Base-by-base conservation (phyloP, 202 grass and related monocot genomes). In the Schoenoplectus tabernaemontani region DNA sequence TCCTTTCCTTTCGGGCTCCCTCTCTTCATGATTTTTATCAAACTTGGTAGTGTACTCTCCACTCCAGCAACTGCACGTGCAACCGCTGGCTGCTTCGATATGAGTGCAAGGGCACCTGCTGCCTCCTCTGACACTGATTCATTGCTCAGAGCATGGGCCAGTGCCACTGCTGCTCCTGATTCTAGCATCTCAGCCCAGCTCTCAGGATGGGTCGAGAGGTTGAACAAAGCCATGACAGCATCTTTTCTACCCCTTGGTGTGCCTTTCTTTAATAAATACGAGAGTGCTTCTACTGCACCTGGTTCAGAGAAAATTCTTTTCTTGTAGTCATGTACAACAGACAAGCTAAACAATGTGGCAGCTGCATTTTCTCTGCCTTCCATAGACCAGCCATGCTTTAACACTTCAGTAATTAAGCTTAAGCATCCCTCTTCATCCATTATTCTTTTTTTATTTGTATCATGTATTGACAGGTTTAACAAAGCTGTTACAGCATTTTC, bases 221-320 rank as follows among this genome's bases (percentile, higher is more conserved):
- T 97, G 86, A 97, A 97, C 32, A 97, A 77, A 2, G 93, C 93
- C 93, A 97, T 97, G 38, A 97, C 93, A 26, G 93, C 93, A 74
- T 97, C 93, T 77, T 97, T 97, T 86, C 83, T 91, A 23, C 93
- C 93, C 78, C 93, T 97, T 7, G 85, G 6, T 2, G 89, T 93
- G 28, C 91, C 94, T 37, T 89, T 88, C 44, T 73, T 97, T 73
- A 97, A 82, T 86, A 97, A 82, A 74, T 26, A 39, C 11, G 91
- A 85, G 47, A 97, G 77, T 76, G 89, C 85, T 79, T 90, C 84
- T 22, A 97, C 86, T 2, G 84, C 94, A 50, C 86, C 87, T n/a
- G 88, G 78, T 62, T 97, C 87, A 60, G 83, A 84, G 24, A 92
- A 83, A 47, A 97, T 97, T 86, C 62, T 86, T 59, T 89, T 92